Evolutionary conservation across 331 rosid species (phyloP), one percentile per base, ranked within the genome.

Genomic region (Pyrus hybrid): DNA sequence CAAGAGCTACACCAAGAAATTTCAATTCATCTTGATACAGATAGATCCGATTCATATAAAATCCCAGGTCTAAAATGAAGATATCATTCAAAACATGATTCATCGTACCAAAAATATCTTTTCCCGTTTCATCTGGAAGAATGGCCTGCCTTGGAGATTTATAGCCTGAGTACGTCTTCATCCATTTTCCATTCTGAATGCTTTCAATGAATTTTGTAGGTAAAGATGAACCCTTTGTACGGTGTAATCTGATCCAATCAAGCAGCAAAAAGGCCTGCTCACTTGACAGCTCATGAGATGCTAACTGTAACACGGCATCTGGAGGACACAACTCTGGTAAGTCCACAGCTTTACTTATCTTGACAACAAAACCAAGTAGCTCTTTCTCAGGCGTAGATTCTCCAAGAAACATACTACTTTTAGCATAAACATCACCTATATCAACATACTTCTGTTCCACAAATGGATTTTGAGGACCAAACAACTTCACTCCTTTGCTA

Each of bases 151-250:
- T 53, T 21, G 82, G 82, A 49, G 75, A 35, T 1, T 23, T 51
- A 71, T 13, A 71, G 0, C 71, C 78, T 20, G 61, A n/a, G 25
- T n/a, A 53, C 7, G 77, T 78, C 62, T 78, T 78, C 37, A 78
- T 21, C 82, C 82, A 78, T 25, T 64, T 78, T 28, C 72, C 82
- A 3, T 21, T 29, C 41, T 21, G 60, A 47, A 78, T 33, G 77
- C 82, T 63, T 51, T 37, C 45, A 26, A 62, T 13, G 65, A 78
- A 78, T 13, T 20, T 78, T 26, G 10, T 51, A 3, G 81, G 77
- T 6, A 78, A 22, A 49, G 14, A 7, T 3, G 5, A 33, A 10
- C 64, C 71, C 66, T 35, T 63, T n/a, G 65, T 32, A 33, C 32
- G 74, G 5, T 61, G 71, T 0, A 35, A 35, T 35, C 41, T 35